Percentiles rank a stretch among this genome's conserved stretches.
These are phyloP conservation scores for Cyberlindnera mississippiensis DNA, from an alignment of 805 yeast genomes.

Conservation along the genomic window DNA sequence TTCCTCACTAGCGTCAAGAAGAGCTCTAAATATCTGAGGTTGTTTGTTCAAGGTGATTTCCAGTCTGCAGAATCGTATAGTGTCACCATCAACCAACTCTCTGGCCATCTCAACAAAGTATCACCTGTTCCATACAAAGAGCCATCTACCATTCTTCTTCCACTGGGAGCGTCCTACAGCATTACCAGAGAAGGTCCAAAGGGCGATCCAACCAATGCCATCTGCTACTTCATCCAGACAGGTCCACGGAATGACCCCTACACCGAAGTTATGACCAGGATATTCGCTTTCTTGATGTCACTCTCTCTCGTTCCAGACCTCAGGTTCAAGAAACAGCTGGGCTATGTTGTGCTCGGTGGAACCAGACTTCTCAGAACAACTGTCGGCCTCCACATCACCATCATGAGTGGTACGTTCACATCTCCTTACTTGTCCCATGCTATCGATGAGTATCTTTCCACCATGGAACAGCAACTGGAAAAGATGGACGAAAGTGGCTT, in stretches of 20 bases:
- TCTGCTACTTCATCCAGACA: conserved; percentile 53
- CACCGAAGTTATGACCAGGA: conserved; percentile 38
- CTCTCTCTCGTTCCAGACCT: conserved; percentile 42
- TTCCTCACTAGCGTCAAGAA: conserved; percentile 30
- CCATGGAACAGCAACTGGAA: conserved; percentile 35
- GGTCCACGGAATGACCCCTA: conserved; percentile 40
- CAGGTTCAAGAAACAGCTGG: conserved; percentile 54
- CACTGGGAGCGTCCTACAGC: conserved; percentile 33
- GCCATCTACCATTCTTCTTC: conserved; percentile 39
- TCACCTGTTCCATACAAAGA: conserved; percentile 3
- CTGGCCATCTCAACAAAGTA: conserved; percentile 24
- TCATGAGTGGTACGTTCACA: conserved; percentile 47
- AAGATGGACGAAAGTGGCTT: conserved; percentile 36
- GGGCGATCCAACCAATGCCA: conserved; percentile 49
- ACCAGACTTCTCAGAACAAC: conserved; percentile 45
- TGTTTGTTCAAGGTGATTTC: conserved; percentile 51
- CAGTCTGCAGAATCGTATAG: conserved; percentile 23
- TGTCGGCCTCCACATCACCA: conserved; percentile 53
- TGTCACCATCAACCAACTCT: conserved; percentile 25
- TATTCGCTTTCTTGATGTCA: conserved; percentile 46
- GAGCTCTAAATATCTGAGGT: conserved; percentile 32
- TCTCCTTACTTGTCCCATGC: conserved; percentile 40
- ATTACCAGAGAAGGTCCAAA: conserved; percentile 33
- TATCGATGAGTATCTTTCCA: conserved; percentile 44
- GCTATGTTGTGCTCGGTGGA: conserved; percentile 61